A percentile compares a stretch with the other conserved stretches of the same genome.
phyloP scores from a whole-genome alignment of 257 asterid species.

The Capsicum baccatum region DNA sequence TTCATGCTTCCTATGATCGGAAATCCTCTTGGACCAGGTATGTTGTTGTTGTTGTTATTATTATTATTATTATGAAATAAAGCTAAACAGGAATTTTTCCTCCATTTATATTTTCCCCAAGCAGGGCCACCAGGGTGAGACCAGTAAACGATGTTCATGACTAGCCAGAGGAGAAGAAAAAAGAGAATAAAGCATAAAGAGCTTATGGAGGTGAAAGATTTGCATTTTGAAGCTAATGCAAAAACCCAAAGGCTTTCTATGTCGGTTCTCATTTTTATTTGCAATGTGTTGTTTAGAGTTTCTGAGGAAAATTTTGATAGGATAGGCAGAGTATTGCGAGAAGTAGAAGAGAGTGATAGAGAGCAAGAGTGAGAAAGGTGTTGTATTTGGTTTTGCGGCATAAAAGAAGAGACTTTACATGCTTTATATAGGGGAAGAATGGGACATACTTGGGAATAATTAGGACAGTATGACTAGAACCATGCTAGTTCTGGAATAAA shows the following conservation, averaged over 20 bases:
- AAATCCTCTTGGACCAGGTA: slow-evolving; percentile 80
- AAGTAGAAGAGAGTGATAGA: not conserved
- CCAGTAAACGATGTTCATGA: slow-evolving; percentile 67
- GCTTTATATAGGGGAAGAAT: slow-evolving; percentile 18
- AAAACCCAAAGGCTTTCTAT: slow-evolving; percentile 70
- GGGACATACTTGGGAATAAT: not conserved
- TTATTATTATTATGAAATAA: not conserved
- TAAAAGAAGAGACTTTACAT: not conserved
- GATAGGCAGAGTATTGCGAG: slow-evolving; percentile 7
- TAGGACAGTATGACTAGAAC: too few species aligned
- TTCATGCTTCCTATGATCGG: slow-evolving; percentile 77
- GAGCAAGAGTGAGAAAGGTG: slow-evolving; percentile 2
- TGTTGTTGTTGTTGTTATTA: not conserved
- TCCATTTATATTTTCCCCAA: slow-evolving; percentile 67
- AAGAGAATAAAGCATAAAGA: slow-evolving; percentile 40
- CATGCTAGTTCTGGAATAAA: too few species aligned
- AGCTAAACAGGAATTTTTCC: slow-evolving; percentile 15
- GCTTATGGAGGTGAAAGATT: slow-evolving; percentile 45
- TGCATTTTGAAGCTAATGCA: slow-evolving; percentile 60
- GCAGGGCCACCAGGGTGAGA: slow-evolving; percentile 83
- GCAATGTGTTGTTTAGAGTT: not conserved
- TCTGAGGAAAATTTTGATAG: not conserved
- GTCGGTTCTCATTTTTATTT: slow-evolving; percentile 39
- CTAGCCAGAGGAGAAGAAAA: slow-evolving; percentile 40
- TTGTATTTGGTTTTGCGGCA: not conserved